A percentile compares a stretch with the other conserved stretches of the same genome.
Conservation (phyloP, 2,329 filamentous ascomycete genomes). For the Cercospora sp. region DNA sequence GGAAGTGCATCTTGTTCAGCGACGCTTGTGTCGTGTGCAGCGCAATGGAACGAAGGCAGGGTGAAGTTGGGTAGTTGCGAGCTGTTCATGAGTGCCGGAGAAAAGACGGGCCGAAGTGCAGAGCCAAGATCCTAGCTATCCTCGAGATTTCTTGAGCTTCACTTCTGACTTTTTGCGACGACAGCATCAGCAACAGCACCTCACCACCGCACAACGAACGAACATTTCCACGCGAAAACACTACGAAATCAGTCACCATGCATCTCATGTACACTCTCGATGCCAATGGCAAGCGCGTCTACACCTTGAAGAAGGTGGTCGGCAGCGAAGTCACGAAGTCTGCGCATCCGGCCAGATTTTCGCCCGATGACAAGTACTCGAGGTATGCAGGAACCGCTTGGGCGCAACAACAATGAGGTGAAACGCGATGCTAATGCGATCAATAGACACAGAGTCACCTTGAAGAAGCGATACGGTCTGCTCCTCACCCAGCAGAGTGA, state of each 20-base stretch:
- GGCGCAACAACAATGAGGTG: background rate
- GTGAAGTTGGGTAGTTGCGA: slow-evolving; percentile 14
- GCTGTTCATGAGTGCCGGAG: slow-evolving; percentile 9
- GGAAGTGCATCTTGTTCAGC: slow-evolving; percentile 9
- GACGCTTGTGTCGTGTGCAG: background rate
- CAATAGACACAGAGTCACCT: slow-evolving; percentile 78
- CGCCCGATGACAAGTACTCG: slow-evolving; percentile 98
- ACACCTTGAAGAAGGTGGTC: slow-evolving; percentile 89
- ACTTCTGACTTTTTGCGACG: slow-evolving; percentile 9
- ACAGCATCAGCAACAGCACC: background rate
- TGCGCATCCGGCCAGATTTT: slow-evolving; percentile 93
- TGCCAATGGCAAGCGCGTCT: slow-evolving; percentile 78
- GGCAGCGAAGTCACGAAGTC: slow-evolving; percentile 88
- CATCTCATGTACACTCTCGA: slow-evolving; percentile 87
- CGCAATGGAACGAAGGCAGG: background rate
- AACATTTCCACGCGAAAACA: background rate
- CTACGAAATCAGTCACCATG: slow-evolving; percentile 48
- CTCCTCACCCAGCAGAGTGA: slow-evolving; percentile 71
- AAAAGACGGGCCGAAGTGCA: background rate
- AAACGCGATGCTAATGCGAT: background rate
- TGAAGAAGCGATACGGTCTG: slow-evolving; percentile 90
- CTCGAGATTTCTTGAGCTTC: slow-evolving; percentile 9
- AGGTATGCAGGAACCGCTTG: slow-evolving; percentile 47
- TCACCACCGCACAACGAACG: background rate
- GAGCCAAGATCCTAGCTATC: slow-evolving; percentile 1